phyloP scores from a whole-genome alignment of 257 asterid species.

The Echium plantagineum region DNA sequence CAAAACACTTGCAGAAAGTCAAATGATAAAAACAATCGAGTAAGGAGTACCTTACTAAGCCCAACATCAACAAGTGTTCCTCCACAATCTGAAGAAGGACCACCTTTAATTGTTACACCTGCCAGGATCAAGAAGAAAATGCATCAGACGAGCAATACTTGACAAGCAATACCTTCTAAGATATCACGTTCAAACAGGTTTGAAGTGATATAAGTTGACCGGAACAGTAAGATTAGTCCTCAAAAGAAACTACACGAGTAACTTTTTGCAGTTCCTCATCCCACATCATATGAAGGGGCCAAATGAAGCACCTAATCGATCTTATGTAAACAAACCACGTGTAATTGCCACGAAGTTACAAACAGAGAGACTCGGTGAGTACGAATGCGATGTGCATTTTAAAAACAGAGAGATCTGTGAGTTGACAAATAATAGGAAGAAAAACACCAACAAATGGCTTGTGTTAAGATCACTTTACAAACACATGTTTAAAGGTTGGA shows the following conservation, averaged over 20 bases:
- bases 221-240: too few species aligned
- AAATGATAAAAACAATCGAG: conserved; percentile 3
- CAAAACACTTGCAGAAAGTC: conserved; percentile 6
- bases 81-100: conserved; percentile 21
- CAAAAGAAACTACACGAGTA: too few species aligned
- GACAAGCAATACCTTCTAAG: not conserved
- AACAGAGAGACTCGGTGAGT: too few species aligned
- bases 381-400: not conserved
- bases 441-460: too few species aligned
- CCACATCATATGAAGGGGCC: too few species aligned
- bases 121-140: conserved; percentile 12
- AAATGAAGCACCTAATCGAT: too few species aligned
- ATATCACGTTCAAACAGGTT: not conserved
- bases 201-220: too few species aligned
- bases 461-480: not conserved
- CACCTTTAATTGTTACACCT: conserved; percentile 62
- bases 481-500: not conserved
- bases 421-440: not conserved
- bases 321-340: too few species aligned
- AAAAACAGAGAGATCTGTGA: not conserved
- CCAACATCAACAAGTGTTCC: conserved; percentile 88
- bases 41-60: conserved; percentile 61
- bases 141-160: not conserved
- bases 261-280: too few species aligned
- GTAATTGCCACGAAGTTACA: too few species aligned